These are phyloP conservation scores for Aotearoamyces nothofagi DNA, from an alignment of 2,329 filamentous ascomycete genomes.

Conservation along the genomic window DNA sequence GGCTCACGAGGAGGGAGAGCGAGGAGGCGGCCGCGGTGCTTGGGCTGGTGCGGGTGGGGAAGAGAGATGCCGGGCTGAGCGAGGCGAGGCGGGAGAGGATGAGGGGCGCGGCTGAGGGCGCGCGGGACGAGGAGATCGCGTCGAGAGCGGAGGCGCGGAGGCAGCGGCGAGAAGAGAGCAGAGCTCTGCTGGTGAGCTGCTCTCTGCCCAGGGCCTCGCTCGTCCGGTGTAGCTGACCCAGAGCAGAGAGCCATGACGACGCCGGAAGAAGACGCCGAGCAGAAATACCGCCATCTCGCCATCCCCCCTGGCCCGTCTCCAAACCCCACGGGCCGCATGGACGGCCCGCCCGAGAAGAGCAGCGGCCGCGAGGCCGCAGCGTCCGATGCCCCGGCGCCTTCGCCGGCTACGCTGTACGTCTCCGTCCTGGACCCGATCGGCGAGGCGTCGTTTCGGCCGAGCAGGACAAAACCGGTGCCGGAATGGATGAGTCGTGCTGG, in stretches of 20 bases:
- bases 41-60: constrained; percentile 28
- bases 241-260: neutral
- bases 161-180: neutral
- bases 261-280: constrained; percentile 3
- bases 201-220: neutral
- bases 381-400: constrained; percentile 1
- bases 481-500: constrained; percentile 19
- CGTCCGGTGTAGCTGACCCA: neutral
- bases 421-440: constrained; percentile 33
- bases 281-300: constrained; percentile 7
- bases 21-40: constrained; percentile 22
- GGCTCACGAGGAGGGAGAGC: constrained; percentile 8
- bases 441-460: constrained; percentile 29
- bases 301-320: constrained; percentile 8
- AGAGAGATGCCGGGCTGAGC: constrained; percentile 30
- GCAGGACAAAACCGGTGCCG: constrained; percentile 35
- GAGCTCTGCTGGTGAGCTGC: neutral
- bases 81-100: constrained; percentile 26
- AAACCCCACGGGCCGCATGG: constrained; percentile 7
- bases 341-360: constrained; percentile 3
- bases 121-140: neutral
- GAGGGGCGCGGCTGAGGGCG: constrained; percentile 8
- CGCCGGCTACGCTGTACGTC: constrained; percentile 27
- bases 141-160: neutral
- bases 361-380: constrained; percentile 5